Conservation (phyloP, 2,329 filamentous ascomycete genomes). For the Monosporascus ibericus region DNA sequence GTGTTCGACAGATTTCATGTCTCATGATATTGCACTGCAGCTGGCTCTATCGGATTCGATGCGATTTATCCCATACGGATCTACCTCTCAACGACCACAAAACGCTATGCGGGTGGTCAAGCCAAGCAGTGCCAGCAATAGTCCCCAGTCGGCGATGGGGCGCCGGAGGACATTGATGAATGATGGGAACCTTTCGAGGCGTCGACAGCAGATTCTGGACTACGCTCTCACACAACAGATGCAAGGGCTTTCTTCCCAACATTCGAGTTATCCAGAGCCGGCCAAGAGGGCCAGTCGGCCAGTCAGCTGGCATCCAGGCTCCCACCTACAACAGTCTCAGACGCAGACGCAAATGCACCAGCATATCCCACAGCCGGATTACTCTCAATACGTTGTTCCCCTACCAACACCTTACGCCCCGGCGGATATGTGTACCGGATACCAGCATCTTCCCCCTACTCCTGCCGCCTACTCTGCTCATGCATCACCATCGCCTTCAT, state of each 20-base stretch:
- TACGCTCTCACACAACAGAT: conserved; percentile 35
- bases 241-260: conserved; percentile 19
- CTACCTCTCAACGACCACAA: conserved; percentile 43
- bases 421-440: conserved; percentile 34
- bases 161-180: conserved; percentile 53
- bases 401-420: conserved; percentile 33
- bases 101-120: conserved; percentile 56
- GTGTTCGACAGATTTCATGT: conserved; percentile 36
- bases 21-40: conserved; percentile 48
- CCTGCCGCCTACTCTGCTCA: conserved; percentile 51
- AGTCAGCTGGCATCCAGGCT: conserved; percentile 70
- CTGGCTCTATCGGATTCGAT: conserved; percentile 40
- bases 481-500: conserved; percentile 48
- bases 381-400: conserved; percentile 33
- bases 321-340: conserved; percentile 36
- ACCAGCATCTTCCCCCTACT: conserved; percentile 44
- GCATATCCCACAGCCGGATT: conserved; percentile 27
- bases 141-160: conserved; percentile 49
- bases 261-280: conserved; percentile 24
- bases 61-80: conserved; percentile 42
- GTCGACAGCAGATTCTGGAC: conserved; percentile 42
- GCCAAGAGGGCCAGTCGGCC: conserved; percentile 46
- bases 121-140: conserved; percentile 62
- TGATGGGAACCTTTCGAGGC: conserved; percentile 38
- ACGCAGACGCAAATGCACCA: conserved; percentile 30